Conservation (phyloP, 169 alveolate species). For the Cryptosporidium sp. region DNA sequence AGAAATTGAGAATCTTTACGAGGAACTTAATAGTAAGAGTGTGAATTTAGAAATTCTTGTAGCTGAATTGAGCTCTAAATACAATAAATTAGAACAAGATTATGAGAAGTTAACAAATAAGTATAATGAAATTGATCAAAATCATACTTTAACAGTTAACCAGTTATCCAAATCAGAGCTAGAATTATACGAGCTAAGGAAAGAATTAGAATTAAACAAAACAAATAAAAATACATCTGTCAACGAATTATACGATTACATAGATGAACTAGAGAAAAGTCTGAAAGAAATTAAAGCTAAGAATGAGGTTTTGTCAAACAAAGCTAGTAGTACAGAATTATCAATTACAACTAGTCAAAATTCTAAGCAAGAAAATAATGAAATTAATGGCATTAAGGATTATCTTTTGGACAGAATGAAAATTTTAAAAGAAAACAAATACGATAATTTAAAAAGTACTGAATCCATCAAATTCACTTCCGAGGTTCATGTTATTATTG, state of each 20-base stretch:
- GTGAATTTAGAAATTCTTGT: conserved; percentile 29
- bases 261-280: conserved; percentile 48
- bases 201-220: conserved; percentile 28
- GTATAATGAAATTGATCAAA: conserved; percentile 54
- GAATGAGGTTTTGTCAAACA: not conserved
- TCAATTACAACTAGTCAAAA: not conserved
- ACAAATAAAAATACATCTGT: conserved; percentile 9
- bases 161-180: conserved; percentile 64
- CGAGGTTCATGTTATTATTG: not conserved
- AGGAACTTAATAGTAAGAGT: conserved; percentile 22
- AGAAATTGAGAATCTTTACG: conserved; percentile 4
- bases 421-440: not conserved
- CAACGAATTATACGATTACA: conserved; percentile 50
- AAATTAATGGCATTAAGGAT: not conserved
- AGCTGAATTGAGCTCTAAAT: conserved; percentile 31
- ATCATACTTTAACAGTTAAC: conserved; percentile 47
- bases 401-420: not conserved
- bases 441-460: not conserved
- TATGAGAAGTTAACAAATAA: conserved; percentile 26
- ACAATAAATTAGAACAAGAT: conserved; percentile 28
- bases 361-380: not conserved
- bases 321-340: not conserved
- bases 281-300: not conserved
- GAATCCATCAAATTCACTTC: not conserved
- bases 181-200: conserved; percentile 53